These are phyloP conservation scores for Syzygium oleosum DNA, from an alignment of 345 rosid species.

Conservation along the genomic window DNA sequence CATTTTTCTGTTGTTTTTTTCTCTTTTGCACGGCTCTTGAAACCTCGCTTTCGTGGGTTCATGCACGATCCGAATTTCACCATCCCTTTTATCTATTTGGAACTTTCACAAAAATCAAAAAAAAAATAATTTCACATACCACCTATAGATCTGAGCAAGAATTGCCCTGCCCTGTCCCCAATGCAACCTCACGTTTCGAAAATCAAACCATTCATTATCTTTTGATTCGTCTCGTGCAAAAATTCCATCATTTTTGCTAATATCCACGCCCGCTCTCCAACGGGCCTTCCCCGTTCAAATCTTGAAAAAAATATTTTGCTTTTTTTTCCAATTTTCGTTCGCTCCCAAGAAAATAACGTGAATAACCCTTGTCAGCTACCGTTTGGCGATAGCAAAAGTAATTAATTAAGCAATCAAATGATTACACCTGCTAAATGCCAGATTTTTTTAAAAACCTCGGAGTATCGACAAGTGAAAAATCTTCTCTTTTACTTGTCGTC, in stretches of 20 bases:
- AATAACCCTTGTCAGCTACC: neutral
- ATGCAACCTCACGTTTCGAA: neutral
- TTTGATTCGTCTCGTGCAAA: neutral
- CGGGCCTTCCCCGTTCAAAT: neutral
- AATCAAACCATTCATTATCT: neutral
- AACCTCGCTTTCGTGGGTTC: neutral
- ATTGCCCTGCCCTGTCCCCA: neutral
- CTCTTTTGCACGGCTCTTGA: neutral
- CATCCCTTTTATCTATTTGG: neutral
- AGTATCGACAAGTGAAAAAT: neutral
- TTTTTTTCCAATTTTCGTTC: neutral
- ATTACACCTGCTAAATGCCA: neutral
- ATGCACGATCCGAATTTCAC: neutral
- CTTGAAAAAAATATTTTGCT: neutral
- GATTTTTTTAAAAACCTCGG: neutral
- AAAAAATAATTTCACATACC: neutral
- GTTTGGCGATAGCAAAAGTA: neutral
- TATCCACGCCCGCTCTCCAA: neutral
- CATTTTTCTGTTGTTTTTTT: neutral
- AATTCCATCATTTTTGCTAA: neutral
- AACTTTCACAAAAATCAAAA: neutral
- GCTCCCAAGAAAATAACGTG: neutral
- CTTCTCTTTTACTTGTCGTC: neutral
- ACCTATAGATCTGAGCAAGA: neutral
- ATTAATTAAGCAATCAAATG: neutral